Conservation (phyloP, 208 protist genomes). For the Acanthamoeba sp. region DNA sequence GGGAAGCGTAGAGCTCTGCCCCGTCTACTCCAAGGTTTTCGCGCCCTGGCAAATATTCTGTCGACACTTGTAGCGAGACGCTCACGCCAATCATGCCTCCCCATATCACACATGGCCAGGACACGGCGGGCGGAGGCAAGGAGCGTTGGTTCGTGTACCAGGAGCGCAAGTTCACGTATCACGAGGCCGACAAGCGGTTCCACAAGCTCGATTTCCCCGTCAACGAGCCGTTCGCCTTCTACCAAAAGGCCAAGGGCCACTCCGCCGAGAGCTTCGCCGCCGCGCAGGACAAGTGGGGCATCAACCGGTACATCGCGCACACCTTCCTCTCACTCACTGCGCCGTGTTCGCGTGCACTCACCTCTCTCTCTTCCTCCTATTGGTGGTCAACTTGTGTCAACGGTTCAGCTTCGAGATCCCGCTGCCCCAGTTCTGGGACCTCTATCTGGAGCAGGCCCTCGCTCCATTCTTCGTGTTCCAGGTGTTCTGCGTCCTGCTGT, state of each 20-base stretch:
- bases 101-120: neutral
- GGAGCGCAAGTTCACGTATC: constrained; percentile 21
- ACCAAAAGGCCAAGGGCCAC: constrained; percentile 38
- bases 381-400: neutral
- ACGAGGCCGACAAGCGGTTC: constrained; percentile 29
- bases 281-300: constrained; percentile 50
- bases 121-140: neutral
- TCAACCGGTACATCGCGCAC: neutral
- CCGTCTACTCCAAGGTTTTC: neutral
- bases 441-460: constrained; percentile 71
- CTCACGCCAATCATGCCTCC: too few relatives aligned
- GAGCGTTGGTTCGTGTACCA: constrained; percentile 52
- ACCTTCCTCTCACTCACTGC: too few relatives aligned
- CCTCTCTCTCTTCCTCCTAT: too few relatives aligned
- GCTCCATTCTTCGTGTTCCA: constrained; percentile 99
- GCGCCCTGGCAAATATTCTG: too few relatives aligned
- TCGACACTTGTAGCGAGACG: neutral
- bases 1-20: neutral
- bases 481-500: constrained; percentile 93
- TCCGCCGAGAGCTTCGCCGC: neutral
- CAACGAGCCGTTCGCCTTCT: neutral
- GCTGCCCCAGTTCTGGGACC: constrained; percentile 60
- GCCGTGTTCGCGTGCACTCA: too few relatives aligned
- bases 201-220: constrained; percentile 58
- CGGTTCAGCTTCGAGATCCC: constrained; percentile 68